phyloP scores from a whole-genome alignment of 2,329 filamentous ascomycete genomes.

The Diplodia mutila region DNA sequence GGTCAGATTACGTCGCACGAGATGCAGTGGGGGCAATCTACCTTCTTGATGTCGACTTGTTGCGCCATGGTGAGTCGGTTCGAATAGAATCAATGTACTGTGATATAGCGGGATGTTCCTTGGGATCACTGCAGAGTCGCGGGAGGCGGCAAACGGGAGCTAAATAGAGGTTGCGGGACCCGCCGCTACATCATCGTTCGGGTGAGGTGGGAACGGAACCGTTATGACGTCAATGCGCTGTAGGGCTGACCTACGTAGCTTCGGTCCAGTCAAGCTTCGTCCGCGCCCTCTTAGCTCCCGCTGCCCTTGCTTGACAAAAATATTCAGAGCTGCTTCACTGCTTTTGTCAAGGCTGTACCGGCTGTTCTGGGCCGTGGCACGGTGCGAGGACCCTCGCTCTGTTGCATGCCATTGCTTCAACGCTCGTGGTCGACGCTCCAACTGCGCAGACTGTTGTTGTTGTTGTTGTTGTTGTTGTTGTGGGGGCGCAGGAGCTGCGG shows the following conservation, averaged over 20 bases:
- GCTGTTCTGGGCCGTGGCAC: not conserved
- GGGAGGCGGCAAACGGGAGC: not conserved
- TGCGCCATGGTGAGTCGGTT: conserved; percentile 7
- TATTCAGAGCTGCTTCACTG: too few relatives aligned
- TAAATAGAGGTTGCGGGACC: conserved; percentile 1
- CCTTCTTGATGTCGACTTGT: conserved; percentile 21
- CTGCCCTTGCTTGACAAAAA: not conserved
- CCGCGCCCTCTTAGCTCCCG: not conserved
- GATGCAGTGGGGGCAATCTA: not conserved
- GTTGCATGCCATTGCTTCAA: not conserved
- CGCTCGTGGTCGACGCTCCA: not conserved
- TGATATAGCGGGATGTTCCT: not conserved
- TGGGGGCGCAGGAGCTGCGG: not conserved
- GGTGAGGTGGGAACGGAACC: not conserved
- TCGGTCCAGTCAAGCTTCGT: not conserved
- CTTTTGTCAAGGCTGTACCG: not conserved
- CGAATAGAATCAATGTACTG: not conserved
- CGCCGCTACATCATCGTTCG: conserved; percentile 7
- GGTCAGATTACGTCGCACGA: not conserved
- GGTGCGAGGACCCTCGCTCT: not conserved
- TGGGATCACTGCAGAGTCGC: not conserved
- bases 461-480: too few relatives aligned
- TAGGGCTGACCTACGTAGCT: not conserved
- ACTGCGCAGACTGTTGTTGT: not conserved
- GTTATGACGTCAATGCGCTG: not conserved